Evolutionary conservation across 768 basidiomycete genomes (phyloP), one percentile per base, ranked within the genome.

Genomic region (Leccinum subtestaceum): DNA sequence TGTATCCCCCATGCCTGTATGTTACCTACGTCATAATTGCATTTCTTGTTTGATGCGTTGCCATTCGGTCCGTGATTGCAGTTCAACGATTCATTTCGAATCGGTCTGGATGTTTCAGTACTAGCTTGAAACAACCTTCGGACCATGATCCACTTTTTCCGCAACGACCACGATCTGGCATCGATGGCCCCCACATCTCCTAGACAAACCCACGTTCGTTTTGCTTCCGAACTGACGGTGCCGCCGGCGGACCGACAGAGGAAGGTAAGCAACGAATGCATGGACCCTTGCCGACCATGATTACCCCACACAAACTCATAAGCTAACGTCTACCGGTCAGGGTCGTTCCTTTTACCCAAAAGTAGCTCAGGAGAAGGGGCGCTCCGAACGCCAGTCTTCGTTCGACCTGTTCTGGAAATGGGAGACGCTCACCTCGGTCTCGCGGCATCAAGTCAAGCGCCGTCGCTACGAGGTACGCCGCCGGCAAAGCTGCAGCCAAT

Each of bases 351-450:
- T 69, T 21, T 80, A 78, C 57, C 79, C 79, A 29, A 74, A 67
- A 56, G 75, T 80, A 54, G 78, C 78, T 15, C 77, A 78, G 58
- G 64, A 66, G 34, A 78, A 74, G 58, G 76, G 72, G 52, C 58
- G 45, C 45, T 68, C 70, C 9, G 70, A 74, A 60, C 67, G 76
- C 51, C 66, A 55, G 56, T 60, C 58, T 21, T 76, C 69, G n/a
- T 67, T 67, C 25, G 79, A 80, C 60, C 65, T 78, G 38, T 74
- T 64, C 60, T 80, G 78, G 79, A 65, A 62, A 47, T 69, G 63
- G 53, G 67, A 60, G 40, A 65, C 40, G 13, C 68, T 78, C 56
- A 72, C 73, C 31, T 68, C 68, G 8, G 57, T 63, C 31, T 47
- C 57, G 49, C 46, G 53, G 17, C 19, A 53, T 31, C 48, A 38